A percentile compares a stretch with the other conserved stretches of the same genome.
Conservation (phyloP, 129 eudicot genomes). For the Calendula officinalis region DNA sequence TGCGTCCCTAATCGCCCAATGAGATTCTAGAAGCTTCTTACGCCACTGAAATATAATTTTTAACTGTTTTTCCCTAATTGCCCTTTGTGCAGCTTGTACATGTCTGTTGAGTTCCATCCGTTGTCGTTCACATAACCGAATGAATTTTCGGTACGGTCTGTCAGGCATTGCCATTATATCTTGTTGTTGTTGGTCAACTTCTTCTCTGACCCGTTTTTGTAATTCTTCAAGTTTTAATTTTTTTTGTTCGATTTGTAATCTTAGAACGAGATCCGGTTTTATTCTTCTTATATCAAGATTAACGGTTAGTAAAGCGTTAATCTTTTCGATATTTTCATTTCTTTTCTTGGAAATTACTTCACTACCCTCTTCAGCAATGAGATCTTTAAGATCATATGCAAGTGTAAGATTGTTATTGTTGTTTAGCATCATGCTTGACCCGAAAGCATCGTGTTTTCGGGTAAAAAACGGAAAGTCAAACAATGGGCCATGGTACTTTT, state of each 20-base stretch:
- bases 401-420: constrained; percentile 62
- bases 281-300: constrained; percentile 80
- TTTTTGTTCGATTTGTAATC: constrained; percentile 85
- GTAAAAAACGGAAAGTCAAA: constrained; percentile 96
- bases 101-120: constrained; percentile 75
- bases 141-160: constrained; percentile 79
- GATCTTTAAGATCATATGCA: constrained; percentile 83
- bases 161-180: constrained; percentile 99
- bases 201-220: constrained; percentile 76
- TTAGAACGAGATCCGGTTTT: constrained; percentile 81
- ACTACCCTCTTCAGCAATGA: constrained; percentile 57
- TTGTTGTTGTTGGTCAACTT: constrained; percentile 79
- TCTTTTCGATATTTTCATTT: constrained; percentile 65
- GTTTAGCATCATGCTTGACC: constrained; percentile 71
- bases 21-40: constrained; percentile 94
- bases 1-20: constrained; percentile 94
- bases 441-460: constrained; percentile 84
- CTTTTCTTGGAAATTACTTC: constrained; percentile 53
- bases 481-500: constrained; percentile 92
- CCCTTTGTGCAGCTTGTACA: constrained; percentile 64
- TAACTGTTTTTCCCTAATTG: constrained; percentile 81
- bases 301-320: constrained; percentile 65
- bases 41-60: constrained; percentile 87
- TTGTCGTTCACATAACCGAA: constrained; percentile 85
- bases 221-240: constrained; percentile 58